Percentiles rank a stretch among this genome's conserved stretches.
phyloP scores from a whole-genome alignment of 1,284 basidiomycete species.

The Cutaneotrichosporon cavernicola region DNA sequence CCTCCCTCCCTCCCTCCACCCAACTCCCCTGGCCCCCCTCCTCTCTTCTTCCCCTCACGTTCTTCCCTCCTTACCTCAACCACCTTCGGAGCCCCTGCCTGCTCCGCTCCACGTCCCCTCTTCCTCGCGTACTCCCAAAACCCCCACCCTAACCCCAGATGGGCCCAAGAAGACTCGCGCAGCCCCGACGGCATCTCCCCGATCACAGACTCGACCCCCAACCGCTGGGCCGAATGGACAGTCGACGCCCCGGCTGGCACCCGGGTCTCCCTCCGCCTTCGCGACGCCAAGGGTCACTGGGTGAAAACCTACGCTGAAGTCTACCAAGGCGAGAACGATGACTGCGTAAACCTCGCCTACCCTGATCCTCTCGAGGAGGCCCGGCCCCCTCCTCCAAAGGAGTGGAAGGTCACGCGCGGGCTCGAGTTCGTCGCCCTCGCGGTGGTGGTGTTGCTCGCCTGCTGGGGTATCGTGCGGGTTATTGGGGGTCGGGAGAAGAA shows the following conservation, averaged over 20 bases:
- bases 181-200: conserved; percentile 6
- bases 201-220: neutral
- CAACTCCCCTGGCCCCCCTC: no score
- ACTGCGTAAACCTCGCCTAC: neutral
- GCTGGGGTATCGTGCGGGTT: neutral
- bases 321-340: neutral
- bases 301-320: conserved; percentile 4
- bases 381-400: neutral
- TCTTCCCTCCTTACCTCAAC: no score
- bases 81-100: no score
- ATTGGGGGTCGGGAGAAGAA: neutral
- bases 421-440: neutral
- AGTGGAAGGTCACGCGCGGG: neutral
- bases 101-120: neutral
- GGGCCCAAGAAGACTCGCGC: conserved; percentile 9
- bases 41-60: no score
- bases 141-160: neutral
- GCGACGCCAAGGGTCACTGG: conserved; percentile 9
- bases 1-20: no score
- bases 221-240: neutral
- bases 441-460: neutral
- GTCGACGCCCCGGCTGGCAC: conserved; percentile 12
- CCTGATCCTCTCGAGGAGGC: neutral
- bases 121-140: neutral
- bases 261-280: conserved; percentile 6